A percentile compares a stretch with the other conserved stretches of the same genome.
Conservation (phyloP, 495 filamentous ascomycete species). For the Trichoderma gamsii region DNA sequence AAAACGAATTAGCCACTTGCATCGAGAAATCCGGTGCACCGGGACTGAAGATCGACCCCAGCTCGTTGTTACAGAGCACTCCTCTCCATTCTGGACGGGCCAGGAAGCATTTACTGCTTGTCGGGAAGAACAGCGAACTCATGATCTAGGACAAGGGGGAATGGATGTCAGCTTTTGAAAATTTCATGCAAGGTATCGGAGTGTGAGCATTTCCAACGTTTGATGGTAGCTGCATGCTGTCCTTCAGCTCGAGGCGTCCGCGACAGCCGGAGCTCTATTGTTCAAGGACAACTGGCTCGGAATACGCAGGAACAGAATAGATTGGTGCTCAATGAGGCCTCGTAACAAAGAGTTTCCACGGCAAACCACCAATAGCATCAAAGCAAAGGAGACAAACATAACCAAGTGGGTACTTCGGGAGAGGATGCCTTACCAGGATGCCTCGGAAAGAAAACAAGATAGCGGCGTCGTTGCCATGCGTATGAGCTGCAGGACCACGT, state of each 20-base stretch:
- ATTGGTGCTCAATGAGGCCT: neutral
- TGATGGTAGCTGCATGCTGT: neutral
- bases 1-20: conserved; percentile 17
- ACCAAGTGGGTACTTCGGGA: neutral
- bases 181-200: neutral
- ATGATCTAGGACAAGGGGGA: conserved; percentile 16
- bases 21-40: neutral
- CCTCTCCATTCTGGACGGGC: conserved; percentile 18
- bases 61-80: neutral
- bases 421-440: conserved; percentile 17
- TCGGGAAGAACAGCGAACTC: conserved; percentile 19
- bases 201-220: neutral
- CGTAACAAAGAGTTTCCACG: neutral
- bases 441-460: conserved; percentile 21
- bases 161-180: neutral
- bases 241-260: neutral
- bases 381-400: neutral
- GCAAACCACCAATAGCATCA: conserved; percentile 1
- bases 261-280: neutral
- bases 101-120: conserved; percentile 19
- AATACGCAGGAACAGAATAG: conserved; percentile 6
- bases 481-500: conserved; percentile 19
- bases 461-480: conserved; percentile 15
- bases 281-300: neutral
- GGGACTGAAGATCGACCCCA: neutral